A percentile compares a stretch with the other conserved stretches of the same genome.
phyloP scores from a whole-genome alignment of 164 flowering plant species.

The Nymphaea thermarum region DNA sequence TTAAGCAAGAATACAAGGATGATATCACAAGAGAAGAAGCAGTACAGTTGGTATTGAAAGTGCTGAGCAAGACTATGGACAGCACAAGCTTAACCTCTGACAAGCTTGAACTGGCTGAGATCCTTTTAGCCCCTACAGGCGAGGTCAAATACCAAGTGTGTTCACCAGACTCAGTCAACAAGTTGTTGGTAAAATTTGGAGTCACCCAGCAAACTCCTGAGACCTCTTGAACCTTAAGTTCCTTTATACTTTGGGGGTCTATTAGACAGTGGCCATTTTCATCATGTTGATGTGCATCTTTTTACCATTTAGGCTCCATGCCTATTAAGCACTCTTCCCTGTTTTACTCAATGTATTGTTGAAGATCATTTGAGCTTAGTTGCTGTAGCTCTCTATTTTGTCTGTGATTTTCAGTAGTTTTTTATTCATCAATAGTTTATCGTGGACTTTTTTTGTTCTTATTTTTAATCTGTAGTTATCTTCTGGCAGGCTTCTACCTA shows the following conservation, averaged over 20 bases:
- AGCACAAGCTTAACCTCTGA: slow-evolving; percentile 59
- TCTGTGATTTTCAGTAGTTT: too few relatives aligned
- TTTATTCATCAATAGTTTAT: too few relatives aligned
- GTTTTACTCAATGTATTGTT: not conserved
- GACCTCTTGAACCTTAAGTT: not conserved
- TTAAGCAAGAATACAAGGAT: too few relatives aligned
- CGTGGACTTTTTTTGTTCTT: too few relatives aligned
- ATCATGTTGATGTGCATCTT: too few relatives aligned
- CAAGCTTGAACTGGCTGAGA: slow-evolving; percentile 44
- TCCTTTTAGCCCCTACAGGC: slow-evolving; percentile 8
- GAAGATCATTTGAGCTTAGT: too few relatives aligned
- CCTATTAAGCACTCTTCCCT: too few relatives aligned
- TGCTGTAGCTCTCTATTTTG: too few relatives aligned
- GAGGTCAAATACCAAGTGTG: slow-evolving; percentile 14
- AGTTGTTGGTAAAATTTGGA: slow-evolving; percentile 13
- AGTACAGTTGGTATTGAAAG: slow-evolving; percentile 52
- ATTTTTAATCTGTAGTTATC: too few relatives aligned
- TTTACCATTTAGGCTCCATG: not conserved
- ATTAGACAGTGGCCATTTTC: not conserved
- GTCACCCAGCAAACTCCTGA: slow-evolving; percentile 12
- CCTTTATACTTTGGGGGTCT: too few relatives aligned
- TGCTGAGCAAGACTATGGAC: slow-evolving; percentile 65
- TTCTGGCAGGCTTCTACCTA: too few relatives aligned
- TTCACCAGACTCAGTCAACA: slow-evolving; percentile 7
- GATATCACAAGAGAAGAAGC: too few relatives aligned